phyloP scores from a whole-genome alignment of 345 rosid species.

The Gossypium raimondii region DNA sequence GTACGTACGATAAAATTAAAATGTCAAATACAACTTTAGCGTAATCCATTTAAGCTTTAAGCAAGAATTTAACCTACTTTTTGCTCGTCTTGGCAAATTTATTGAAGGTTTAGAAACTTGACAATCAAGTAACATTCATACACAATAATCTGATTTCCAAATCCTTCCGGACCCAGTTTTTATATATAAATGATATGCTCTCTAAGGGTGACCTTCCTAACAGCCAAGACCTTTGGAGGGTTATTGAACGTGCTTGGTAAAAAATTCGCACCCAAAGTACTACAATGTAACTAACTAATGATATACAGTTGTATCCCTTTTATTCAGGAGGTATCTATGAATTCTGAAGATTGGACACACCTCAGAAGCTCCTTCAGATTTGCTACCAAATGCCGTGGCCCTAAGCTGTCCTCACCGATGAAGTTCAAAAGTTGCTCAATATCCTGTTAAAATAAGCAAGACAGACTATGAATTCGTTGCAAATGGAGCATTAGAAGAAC shows the following conservation, averaged over 20 bases:
- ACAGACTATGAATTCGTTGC: background rate
- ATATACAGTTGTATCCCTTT: background rate
- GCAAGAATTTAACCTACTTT: too few species aligned
- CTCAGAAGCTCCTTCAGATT: slow-evolving; percentile 82
- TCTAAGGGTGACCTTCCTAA: too few species aligned
- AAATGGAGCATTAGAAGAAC: background rate
- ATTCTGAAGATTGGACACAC: slow-evolving; percentile 69
- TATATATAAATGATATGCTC: too few species aligned
- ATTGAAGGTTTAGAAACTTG: too few species aligned
- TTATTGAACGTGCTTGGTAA: slow-evolving; percentile 26
- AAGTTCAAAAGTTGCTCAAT: slow-evolving; percentile 84
- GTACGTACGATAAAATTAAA: too few species aligned
- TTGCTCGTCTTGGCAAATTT: too few species aligned
- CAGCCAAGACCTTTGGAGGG: background rate
- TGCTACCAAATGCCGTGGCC: slow-evolving; percentile 84
- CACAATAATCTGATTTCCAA: too few species aligned
- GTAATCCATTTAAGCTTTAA: too few species aligned
- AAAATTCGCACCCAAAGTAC: slow-evolving; percentile 31
- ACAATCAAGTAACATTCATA: too few species aligned
- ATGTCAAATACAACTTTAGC: too few species aligned
- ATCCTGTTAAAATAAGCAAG: slow-evolving; percentile 46
- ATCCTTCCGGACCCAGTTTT: too few species aligned
- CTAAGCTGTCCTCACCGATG: slow-evolving; percentile 75
- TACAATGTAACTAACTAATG: slow-evolving; percentile 14
- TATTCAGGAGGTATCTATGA: slow-evolving; percentile 38